Conservation (phyloP, 495 filamentous ascomycete genomes). For the Rhypophila decipiens region DNA sequence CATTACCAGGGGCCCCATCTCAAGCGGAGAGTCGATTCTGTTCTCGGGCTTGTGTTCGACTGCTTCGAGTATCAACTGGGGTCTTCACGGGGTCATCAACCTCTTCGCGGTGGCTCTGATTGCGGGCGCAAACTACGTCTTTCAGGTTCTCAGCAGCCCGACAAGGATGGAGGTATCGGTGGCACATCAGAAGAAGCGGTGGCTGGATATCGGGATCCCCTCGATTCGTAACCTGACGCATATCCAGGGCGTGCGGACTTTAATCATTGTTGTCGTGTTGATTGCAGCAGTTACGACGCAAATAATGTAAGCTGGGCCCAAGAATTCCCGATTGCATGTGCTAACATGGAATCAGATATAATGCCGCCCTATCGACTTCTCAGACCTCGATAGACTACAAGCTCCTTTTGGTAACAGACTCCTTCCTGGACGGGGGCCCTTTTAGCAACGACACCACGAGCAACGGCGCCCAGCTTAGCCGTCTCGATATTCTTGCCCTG, state of each 20-base stretch:
- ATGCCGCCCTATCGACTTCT: slow-evolving; percentile 38
- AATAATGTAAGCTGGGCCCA: slow-evolving; percentile 32
- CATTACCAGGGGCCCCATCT: slow-evolving; percentile 22
- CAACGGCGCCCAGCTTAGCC: slow-evolving; percentile 25
- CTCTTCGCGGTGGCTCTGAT: slow-evolving; percentile 29
- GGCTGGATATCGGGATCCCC: slow-evolving; percentile 50
- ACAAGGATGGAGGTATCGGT: slow-evolving; percentile 44
- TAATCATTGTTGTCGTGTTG: slow-evolving; percentile 33
- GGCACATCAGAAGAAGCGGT: slow-evolving; percentile 38
- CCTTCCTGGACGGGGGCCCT: slow-evolving; percentile 28
- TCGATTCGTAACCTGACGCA: slow-evolving; percentile 41
- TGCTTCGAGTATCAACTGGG: slow-evolving; percentile 28
- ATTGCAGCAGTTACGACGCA: slow-evolving; percentile 30
- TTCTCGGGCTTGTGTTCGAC: slow-evolving; percentile 28
- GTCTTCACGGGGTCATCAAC: slow-evolving; percentile 31
- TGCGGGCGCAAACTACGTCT: slow-evolving; percentile 41
- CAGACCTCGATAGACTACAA: slow-evolving; percentile 27
- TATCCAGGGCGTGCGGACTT: slow-evolving; percentile 30
- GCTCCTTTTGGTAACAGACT: slow-evolving; percentile 30
- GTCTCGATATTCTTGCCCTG: slow-evolving; percentile 27
- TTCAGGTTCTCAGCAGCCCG: slow-evolving; percentile 47
- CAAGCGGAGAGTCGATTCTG: slow-evolving; percentile 25
- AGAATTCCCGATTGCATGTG: not conserved
- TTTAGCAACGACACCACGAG: slow-evolving; percentile 28
- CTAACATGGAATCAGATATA: slow-evolving; percentile 28